Conservation (phyloP, 2,329 filamentous ascomycete species). For the Colletotrichum incanum region DNA sequence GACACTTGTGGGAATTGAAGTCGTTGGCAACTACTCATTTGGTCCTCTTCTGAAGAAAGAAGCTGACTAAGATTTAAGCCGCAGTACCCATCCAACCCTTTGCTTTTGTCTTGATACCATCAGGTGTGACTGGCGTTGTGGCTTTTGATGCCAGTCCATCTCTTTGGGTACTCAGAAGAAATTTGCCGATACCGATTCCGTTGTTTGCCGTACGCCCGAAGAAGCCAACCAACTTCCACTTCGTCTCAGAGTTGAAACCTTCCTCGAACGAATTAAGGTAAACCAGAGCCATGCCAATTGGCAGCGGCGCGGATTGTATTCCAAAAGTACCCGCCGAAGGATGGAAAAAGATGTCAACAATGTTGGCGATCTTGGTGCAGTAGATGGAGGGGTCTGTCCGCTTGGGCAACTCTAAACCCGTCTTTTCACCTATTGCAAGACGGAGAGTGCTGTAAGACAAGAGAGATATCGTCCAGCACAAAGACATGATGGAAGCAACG, state of each 20-base stretch:
- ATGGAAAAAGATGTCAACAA: conserved; percentile 41
- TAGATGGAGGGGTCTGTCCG: conserved; percentile 34
- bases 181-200: conserved; percentile 35
- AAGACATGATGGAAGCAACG: conserved; percentile 33
- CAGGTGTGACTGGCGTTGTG: neutral
- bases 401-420: conserved; percentile 8
- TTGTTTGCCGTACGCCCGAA: conserved; percentile 28
- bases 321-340: conserved; percentile 40
- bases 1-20: neutral
- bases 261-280: conserved; percentile 41
- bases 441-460: conserved; percentile 42
- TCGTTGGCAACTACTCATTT: neutral
- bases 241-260: conserved; percentile 25
- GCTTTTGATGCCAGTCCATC: conserved; percentile 6
- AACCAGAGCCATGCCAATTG: conserved; percentile 39
- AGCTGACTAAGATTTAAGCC: neutral
- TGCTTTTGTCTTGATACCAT: conserved; percentile 26
- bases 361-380: conserved; percentile 42
- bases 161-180: conserved; percentile 32
- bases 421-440: conserved; percentile 13
- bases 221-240: conserved; percentile 32
- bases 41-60: neutral
- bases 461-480: conserved; percentile 39
- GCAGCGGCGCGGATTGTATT: conserved; percentile 37
- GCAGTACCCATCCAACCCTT: conserved; percentile 21